Conservation (phyloP, 1,284 basidiomycete species). For the Heterobasidion annosum region DNA sequence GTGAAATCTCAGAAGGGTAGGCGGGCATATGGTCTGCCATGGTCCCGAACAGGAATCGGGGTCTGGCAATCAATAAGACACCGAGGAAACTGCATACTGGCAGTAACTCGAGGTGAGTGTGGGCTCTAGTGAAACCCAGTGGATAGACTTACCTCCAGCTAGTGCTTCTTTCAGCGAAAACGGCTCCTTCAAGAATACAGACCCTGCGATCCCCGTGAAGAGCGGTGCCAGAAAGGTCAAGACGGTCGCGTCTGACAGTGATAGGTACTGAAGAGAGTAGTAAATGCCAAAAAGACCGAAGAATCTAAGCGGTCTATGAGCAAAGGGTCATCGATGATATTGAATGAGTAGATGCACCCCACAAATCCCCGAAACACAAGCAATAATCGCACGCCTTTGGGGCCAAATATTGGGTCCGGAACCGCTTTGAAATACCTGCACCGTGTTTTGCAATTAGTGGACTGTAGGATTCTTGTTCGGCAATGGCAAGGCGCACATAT, state of each 20-base stretch:
- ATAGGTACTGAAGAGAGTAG: constrained; percentile 48
- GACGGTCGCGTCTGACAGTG: constrained; percentile 69
- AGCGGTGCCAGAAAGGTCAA: constrained; percentile 71
- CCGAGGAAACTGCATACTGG: constrained; percentile 35
- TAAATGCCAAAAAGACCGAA: constrained; percentile 61
- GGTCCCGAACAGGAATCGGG: constrained; percentile 22
- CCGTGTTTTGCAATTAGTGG: constrained; percentile 10
- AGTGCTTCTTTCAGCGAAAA: constrained; percentile 50
- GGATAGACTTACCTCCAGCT: constrained; percentile 51
- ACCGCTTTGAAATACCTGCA: constrained; percentile 41
- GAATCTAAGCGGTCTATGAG: constrained; percentile 30
- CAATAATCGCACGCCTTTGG: constrained; percentile 52
- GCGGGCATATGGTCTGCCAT: constrained; percentile 7
- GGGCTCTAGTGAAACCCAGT: constrained; percentile 23
- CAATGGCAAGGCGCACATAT: constrained; percentile 25
- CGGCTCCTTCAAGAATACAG: constrained; percentile 57
- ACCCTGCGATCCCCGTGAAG: constrained; percentile 60
- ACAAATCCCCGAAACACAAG: constrained; percentile 53
- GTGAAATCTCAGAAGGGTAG: neutral
- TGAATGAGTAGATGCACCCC: constrained; percentile 32
- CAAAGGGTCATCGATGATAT: constrained; percentile 7
- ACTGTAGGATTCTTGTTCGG: neutral
- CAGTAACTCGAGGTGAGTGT: neutral
- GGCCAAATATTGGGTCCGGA: constrained; percentile 60
- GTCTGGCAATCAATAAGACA: constrained; percentile 42